Base-by-base conservation (phyloP, 2,329 filamentous ascomycete genomes). In the Aspergillus ustus region DNA sequence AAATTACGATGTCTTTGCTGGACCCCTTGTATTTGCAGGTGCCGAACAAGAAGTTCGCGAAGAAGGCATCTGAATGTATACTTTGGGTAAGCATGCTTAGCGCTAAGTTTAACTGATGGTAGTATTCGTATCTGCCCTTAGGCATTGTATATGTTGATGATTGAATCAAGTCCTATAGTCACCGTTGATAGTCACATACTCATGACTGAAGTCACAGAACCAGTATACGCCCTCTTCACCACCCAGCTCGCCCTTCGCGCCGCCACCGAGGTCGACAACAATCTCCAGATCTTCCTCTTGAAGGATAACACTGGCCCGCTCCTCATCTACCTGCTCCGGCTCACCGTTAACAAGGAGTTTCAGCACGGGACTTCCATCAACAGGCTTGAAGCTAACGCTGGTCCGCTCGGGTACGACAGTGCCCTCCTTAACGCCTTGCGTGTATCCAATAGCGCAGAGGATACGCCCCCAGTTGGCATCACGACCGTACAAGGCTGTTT, bases 401-500 rank as follows among this genome's bases (percentile, higher is more conserved):
- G 86, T 89, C 51, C 81, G 79, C 53, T 81, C 76, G 1, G 86
- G 85, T 1, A 84, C 75, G 20, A 89, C 80, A 9, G 77, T 77
- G 0, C 75, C 77, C 1, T 72, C 67, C 37, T 57, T 78, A 69
- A 84, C 76, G 69, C 77, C 77, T 62, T 84, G 83, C 0, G 85
- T 82, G 75, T 98, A 98, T 3, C 95, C 95, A 4, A 93, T 93
- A 0, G 95, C 94, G 76, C 95, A 98, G 29, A 98, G 85, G 65
- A 99, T 96, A 58, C 95, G 92, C 37, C 95, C 95, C 95, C 95
- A 99, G 82, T 99, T 99, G 19, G 95, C 95, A 75, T 99, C 95
- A 76, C 93, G 92, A 67, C 95, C 95, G 78, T 99, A 99, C 45
- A 99, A 83, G 0, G 95, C 95, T 0, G 95, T 99, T 84, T 99